phyloP scores from a whole-genome alignment of 1,284 basidiomycete genomes.

The Puccinia horiana region DNA sequence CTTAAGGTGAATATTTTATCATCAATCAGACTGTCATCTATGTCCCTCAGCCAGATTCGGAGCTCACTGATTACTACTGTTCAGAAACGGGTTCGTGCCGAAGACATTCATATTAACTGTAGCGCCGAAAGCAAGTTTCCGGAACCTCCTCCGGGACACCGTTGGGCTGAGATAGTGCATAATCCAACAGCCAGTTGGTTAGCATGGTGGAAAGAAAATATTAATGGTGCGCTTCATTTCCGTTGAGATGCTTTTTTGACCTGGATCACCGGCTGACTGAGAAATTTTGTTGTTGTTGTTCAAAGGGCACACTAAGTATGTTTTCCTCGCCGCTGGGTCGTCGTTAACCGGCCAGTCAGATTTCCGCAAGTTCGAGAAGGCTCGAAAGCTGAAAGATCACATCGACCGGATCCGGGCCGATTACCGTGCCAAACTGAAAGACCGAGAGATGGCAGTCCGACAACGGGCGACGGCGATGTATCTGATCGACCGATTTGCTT shows the following conservation, averaged over 20 bases:
- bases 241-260: background rate
- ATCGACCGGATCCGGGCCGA: constrained; percentile 84
- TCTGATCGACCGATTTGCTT: constrained; percentile 89
- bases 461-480: constrained; percentile 96
- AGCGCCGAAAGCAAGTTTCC: constrained; percentile 73
- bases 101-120: constrained; percentile 93
- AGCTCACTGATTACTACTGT: background rate
- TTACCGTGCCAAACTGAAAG: constrained; percentile 79
- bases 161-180: constrained; percentile 66
- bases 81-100: constrained; percentile 80
- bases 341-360: constrained; percentile 95
- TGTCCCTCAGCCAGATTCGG: background rate
- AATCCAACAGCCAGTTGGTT: constrained; percentile 96
- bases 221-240: constrained; percentile 53
- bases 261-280: background rate
- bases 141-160: constrained; percentile 57
- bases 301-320: constrained; percentile 71
- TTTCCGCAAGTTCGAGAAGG: constrained; percentile 93
- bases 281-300: background rate
- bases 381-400: constrained; percentile 84
- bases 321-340: constrained; percentile 88
- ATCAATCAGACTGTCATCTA: background rate
- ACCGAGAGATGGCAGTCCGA: constrained; percentile 85
- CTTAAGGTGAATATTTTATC: constrained; percentile 71
- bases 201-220: constrained; percentile 85